Percentiles rank a stretch among this genome's conserved stretches.
Conservation (phyloP, 2,329 filamentous ascomycete species). For the Scopulariopsis brevicaulis region DNA sequence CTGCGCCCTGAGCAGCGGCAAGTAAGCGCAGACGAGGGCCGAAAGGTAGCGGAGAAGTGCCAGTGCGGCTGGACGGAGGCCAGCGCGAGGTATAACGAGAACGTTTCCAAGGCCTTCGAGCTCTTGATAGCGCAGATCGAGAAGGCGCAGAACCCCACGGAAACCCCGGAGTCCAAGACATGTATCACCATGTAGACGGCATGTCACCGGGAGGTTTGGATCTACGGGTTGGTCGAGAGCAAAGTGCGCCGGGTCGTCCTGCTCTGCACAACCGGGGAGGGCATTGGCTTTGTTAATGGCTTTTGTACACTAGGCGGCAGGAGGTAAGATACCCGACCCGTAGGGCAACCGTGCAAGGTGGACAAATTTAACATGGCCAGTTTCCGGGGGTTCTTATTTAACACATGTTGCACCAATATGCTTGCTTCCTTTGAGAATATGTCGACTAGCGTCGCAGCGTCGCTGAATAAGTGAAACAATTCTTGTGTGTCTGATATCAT, state of each 20-base stretch:
- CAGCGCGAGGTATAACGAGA: constrained; percentile 86
- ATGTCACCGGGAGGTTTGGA: background rate
- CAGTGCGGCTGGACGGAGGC: constrained; percentile 93
- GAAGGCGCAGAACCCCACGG: constrained; percentile 81
- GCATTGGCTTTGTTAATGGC: background rate
- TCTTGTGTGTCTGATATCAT: too few relatives aligned
- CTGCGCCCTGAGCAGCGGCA: constrained; percentile 87
- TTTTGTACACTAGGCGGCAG: background rate
- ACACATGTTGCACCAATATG: background rate
- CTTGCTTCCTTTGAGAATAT: background rate
- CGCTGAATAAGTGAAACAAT: background rate
- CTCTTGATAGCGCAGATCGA: constrained; percentile 91
- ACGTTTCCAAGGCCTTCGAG: constrained; percentile 87
- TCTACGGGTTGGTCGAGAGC: background rate
- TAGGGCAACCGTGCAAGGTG: background rate
- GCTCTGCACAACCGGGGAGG: background rate
- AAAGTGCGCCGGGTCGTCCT: background rate
- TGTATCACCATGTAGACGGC: constrained; percentile 68
- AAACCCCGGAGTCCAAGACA: constrained; percentile 70
- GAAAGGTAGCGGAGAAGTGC: constrained; percentile 73
- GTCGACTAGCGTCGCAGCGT: background rate
- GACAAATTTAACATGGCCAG: background rate
- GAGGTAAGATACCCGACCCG: background rate
- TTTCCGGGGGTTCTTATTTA: background rate
- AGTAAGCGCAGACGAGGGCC: constrained; percentile 75